These are phyloP conservation scores for Massariosphaeria phaeospora DNA, from an alignment of 495 filamentous ascomycete genomes.

Conservation along the genomic window DNA sequence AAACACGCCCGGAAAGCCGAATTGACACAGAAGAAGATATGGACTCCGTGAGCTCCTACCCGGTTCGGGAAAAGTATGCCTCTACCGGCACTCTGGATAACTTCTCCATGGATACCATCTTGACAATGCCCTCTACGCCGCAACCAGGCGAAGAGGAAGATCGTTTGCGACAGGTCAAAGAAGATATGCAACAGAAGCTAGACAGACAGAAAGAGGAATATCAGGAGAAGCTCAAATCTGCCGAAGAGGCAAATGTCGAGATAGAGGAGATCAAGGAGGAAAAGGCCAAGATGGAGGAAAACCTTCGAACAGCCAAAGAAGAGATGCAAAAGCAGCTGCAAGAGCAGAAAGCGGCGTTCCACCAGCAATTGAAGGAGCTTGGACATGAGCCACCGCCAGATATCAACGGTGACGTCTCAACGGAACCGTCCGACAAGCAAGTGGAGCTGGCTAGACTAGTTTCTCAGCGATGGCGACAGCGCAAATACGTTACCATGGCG, in stretches of 20 bases:
- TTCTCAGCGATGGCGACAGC: constrained; percentile 71
- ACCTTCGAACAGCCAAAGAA: constrained; percentile 67
- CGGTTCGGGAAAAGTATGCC: constrained; percentile 90
- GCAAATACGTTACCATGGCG: constrained; percentile 91
- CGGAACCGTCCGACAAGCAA: constrained; percentile 65
- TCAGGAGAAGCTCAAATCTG: constrained; percentile 70
- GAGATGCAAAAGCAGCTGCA: constrained; percentile 62
- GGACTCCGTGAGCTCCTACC: constrained; percentile 84
- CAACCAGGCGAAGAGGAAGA: constrained; percentile 70
- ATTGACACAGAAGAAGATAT: constrained; percentile 69
- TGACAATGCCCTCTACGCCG: constrained; percentile 92
- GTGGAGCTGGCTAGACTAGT: constrained; percentile 61
- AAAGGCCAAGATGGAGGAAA: constrained; percentile 82
- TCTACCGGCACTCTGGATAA: constrained; percentile 94
- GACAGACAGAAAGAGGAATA: constrained; percentile 84
- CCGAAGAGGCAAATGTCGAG: constrained; percentile 71
- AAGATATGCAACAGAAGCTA: constrained; percentile 83
- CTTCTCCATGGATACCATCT: constrained; percentile 87
- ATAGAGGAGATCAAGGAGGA: constrained; percentile 80
- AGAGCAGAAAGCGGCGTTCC: constrained; percentile 58
- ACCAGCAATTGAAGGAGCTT: constrained; percentile 60
- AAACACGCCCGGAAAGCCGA: constrained; percentile 55
- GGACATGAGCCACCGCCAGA: constrained; percentile 40
- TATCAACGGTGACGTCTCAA: constrained; percentile 38
- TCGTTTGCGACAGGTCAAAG: constrained; percentile 64